Percentiles rank a stretch among this genome's conserved stretches.
These are phyloP conservation scores for Tolypocladium capitatum DNA, from an alignment of 2,329 filamentous ascomycete species.

Conservation along the genomic window DNA sequence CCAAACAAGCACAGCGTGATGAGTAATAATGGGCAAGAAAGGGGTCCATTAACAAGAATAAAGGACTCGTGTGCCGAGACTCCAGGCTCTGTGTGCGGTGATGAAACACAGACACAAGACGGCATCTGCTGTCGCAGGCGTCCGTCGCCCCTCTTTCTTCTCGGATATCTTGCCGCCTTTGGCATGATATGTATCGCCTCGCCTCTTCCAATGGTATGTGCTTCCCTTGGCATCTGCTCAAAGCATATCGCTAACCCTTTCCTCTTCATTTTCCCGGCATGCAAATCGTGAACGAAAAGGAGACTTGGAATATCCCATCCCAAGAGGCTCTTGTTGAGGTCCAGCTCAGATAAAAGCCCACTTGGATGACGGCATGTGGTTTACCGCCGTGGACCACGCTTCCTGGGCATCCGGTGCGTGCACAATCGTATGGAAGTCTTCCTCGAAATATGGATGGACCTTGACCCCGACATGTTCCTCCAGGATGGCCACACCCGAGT, in stretches of 20 bases:
- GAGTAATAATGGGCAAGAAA: not conserved
- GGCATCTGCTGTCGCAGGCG: too few relatives aligned
- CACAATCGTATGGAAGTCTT: constrained; percentile 27
- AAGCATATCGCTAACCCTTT: not conserved
- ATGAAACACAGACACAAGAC: not conserved
- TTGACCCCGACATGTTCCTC: constrained; percentile 24
- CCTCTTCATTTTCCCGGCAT: not conserved
- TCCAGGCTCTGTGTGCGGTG: constrained; percentile 6
- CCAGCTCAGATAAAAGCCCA: constrained; percentile 20
- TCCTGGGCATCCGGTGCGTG: constrained; percentile 24
- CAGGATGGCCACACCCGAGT: constrained; percentile 22
- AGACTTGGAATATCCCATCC: not conserved
- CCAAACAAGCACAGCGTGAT: constrained; percentile 1
- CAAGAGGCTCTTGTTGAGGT: constrained; percentile 1
- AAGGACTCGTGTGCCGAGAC: constrained; percentile 3
- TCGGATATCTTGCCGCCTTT: not conserved
- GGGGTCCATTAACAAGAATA: not conserved
- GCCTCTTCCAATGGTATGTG: not conserved
- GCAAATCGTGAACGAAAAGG: constrained; percentile 1
- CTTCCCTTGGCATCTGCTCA: not conserved
- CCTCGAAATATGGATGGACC: constrained; percentile 28
- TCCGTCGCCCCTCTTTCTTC: not conserved
- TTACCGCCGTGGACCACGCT: constrained; percentile 23
- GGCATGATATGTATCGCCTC: not conserved
- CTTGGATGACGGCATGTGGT: constrained; percentile 12